Conservation (phyloP, 2,329 filamentous ascomycete genomes). For the Zasmidium angulare region DNA sequence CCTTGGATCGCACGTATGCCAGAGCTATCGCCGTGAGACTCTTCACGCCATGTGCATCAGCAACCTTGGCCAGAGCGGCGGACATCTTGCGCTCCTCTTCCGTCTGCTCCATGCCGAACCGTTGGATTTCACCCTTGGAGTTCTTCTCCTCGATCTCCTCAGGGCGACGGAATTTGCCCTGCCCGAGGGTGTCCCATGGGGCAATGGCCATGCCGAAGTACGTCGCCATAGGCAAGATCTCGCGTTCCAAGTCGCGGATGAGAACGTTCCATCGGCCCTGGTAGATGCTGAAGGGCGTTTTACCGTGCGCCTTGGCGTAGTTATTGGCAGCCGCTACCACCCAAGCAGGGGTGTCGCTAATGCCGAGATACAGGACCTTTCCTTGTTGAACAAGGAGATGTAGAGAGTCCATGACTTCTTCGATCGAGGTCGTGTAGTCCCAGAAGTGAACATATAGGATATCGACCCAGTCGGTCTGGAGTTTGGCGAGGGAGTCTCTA, state of each 20-base stretch:
- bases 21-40: slow-evolving; percentile 59
- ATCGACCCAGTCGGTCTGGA: slow-evolving; percentile 69
- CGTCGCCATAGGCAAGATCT: slow-evolving; percentile 60
- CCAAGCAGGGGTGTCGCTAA: slow-evolving; percentile 70
- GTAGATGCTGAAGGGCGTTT: slow-evolving; percentile 68
- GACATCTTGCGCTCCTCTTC: slow-evolving; percentile 55
- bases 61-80: slow-evolving; percentile 60
- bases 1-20: slow-evolving; percentile 67
- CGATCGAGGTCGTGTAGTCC: slow-evolving; percentile 45
- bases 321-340: slow-evolving; percentile 23
- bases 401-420: slow-evolving; percentile 68
- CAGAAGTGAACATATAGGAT: slow-evolving; percentile 42
- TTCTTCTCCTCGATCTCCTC: slow-evolving; percentile 23
- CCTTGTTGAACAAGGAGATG: slow-evolving; percentile 60
- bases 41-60: slow-evolving; percentile 52
- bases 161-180: slow-evolving; percentile 43
- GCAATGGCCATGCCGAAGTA: slow-evolving; percentile 58
- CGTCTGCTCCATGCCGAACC: slow-evolving; percentile 37
- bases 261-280: slow-evolving; percentile 63
- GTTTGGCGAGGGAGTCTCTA: slow-evolving; percentile 43
- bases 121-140: slow-evolving; percentile 13
- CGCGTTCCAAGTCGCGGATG: slow-evolving; percentile 57
- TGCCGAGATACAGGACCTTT: slow-evolving; percentile 66
- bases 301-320: slow-evolving; percentile 66
- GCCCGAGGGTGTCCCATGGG: slow-evolving; percentile 59